Evolutionary conservation across 2,329 filamentous ascomycete genomes (phyloP).

Genomic region (Elsinoe necatrix): DNA sequence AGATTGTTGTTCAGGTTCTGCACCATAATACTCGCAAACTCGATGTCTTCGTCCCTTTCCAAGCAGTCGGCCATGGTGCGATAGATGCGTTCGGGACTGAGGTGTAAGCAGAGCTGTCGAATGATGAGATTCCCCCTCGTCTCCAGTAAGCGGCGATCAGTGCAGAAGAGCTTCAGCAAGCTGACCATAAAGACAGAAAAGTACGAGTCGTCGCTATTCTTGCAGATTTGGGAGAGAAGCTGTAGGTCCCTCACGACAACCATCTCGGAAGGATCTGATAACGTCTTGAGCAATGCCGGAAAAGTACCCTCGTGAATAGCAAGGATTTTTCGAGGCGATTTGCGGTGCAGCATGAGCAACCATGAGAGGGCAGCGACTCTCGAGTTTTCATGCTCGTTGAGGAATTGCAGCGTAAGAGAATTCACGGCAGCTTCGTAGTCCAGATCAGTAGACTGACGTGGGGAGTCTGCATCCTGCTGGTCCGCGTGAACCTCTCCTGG

Average conservation of each 20-base stretch:
- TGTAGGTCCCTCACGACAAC: slow-evolving; percentile 94
- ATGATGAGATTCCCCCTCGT: slow-evolving; percentile 94
- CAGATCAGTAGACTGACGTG: slow-evolving; percentile 57
- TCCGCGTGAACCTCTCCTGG: slow-evolving; percentile 25
- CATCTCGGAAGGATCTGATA: slow-evolving; percentile 89
- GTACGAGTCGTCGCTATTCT: slow-evolving; percentile 93
- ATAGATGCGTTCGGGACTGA: slow-evolving; percentile 93
- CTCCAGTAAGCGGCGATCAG: slow-evolving; percentile 82
- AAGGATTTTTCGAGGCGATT: slow-evolving; percentile 77
- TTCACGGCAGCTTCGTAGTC: slow-evolving; percentile 94
- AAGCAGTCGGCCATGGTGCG: slow-evolving; percentile 92
- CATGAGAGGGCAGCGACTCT: slow-evolving; percentile 88
- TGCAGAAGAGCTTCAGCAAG: slow-evolving; percentile 87
- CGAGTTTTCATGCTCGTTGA: slow-evolving; percentile 95
- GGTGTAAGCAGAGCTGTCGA: slow-evolving; percentile 80
- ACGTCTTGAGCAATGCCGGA: slow-evolving; percentile 86
- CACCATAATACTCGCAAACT: slow-evolving; percentile 99
- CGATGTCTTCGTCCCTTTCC: slow-evolving; percentile 94
- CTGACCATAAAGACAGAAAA: slow-evolving; percentile 99
- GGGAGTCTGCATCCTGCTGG: slow-evolving; percentile 34
- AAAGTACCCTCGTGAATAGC: slow-evolving; percentile 97
- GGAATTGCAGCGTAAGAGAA: slow-evolving; percentile 82
- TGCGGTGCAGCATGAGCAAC: slow-evolving; percentile 95
- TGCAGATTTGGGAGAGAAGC: slow-evolving; percentile 88
- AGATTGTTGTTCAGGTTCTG: slow-evolving; percentile 99